These are phyloP conservation scores for Skeletonema marinoi DNA, from an alignment of 108 stramenopile species.

Conservation along the genomic window DNA sequence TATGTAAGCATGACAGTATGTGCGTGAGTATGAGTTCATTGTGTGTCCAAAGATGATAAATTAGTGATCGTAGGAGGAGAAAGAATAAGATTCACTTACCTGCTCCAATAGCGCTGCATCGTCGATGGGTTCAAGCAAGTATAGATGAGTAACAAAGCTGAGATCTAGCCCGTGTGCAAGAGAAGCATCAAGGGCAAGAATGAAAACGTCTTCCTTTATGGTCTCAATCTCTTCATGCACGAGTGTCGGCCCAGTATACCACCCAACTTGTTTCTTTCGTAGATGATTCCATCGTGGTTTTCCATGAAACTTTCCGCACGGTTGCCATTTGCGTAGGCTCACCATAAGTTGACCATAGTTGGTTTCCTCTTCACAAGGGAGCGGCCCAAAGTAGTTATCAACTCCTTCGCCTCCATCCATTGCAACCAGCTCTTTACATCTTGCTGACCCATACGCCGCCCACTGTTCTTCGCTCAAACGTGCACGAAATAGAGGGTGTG, in stretches of 20 bases:
- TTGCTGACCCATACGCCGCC: conserved; percentile 39
- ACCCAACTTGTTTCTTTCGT: conserved; percentile 13
- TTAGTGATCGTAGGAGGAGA: background rate
- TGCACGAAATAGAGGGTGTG: conserved; percentile 46
- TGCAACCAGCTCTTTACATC: conserved; percentile 39
- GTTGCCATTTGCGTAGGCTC: conserved; percentile 51
- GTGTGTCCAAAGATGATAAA: background rate
- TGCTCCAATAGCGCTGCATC: conserved; percentile 77
- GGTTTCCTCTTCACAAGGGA: conserved; percentile 26
- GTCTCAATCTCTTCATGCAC: conserved; percentile 9
- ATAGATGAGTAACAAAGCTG: conserved; percentile 83
- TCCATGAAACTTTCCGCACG: conserved; percentile 50
- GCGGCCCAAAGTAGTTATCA: conserved; percentile 57
- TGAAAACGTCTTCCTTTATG: conserved; percentile 50
- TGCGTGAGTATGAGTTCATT: background rate
- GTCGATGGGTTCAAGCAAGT: conserved; percentile 77
- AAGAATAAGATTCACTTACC: background rate
- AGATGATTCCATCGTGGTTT: conserved; percentile 2
- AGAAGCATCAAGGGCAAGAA: conserved; percentile 63
- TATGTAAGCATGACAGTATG: background rate
- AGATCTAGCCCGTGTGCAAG: conserved; percentile 81
- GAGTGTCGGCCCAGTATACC: conserved; percentile 51
- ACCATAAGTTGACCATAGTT: conserved; percentile 24
- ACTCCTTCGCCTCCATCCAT: conserved; percentile 16
- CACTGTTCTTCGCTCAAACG: conserved; percentile 39